Percentiles rank a stretch among this genome's conserved stretches.
Conservation (phyloP, 345 rosid genomes). For the Eutrema japonicum region DNA sequence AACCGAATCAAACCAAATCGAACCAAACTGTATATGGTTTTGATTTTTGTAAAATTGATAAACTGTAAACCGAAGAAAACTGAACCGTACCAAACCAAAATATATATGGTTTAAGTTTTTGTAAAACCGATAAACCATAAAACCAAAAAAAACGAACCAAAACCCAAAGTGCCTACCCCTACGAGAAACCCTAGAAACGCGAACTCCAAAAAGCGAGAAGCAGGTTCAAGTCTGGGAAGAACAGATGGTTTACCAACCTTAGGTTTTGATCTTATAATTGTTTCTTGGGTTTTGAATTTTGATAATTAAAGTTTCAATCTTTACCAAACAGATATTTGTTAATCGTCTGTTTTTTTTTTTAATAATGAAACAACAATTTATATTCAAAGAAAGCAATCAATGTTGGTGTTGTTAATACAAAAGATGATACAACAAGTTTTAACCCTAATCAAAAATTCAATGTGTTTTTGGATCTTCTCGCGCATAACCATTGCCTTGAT, state of each 20-base stretch:
- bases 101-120: no score
- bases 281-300: not conserved
- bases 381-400: not conserved
- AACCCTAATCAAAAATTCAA: slow-evolving; percentile 20
- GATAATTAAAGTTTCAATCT: not conserved
- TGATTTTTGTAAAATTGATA: no score
- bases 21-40: no score
- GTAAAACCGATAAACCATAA: no score
- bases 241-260: slow-evolving; percentile 61
- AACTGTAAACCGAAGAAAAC: no score
- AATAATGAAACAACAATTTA: not conserved
- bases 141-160: no score
- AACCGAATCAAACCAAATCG: no score
- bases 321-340: not conserved
- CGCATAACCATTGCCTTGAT: slow-evolving; percentile 82
- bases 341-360: not conserved
- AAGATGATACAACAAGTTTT: slow-evolving; percentile 25
- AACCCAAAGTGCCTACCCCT: no score
- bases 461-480: slow-evolving; percentile 49
- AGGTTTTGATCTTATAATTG: slow-evolving; percentile 38
- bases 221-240: slow-evolving; percentile 54
- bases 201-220: not conserved
- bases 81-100: no score
- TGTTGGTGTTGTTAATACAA: slow-evolving; percentile 2
- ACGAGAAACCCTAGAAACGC: not conserved